Percentiles rank a stretch among this genome's conserved stretches.
Conservation (phyloP, 768 basidiomycete genomes). For the Exsudoporus frostii region DNA sequence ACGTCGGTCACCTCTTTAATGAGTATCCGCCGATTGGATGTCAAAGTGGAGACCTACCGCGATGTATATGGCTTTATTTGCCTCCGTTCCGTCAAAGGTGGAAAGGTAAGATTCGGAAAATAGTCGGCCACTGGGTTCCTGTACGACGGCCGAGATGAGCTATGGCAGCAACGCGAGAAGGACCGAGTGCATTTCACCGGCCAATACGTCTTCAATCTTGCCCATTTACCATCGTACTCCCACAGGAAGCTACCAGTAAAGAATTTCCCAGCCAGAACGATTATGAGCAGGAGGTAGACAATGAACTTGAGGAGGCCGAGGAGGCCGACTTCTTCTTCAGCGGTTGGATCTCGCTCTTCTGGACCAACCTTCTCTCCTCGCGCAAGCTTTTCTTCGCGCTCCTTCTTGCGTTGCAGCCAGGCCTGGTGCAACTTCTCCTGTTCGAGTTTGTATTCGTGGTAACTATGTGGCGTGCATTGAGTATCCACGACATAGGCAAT, state of each 20-base stretch:
- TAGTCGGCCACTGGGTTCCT: conserved; percentile 56
- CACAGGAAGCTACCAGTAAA: conserved; percentile 84
- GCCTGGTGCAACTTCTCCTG: conserved; percentile 58
- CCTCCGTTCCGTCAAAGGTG: conserved; percentile 66
- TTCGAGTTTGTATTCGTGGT: conserved; percentile 63
- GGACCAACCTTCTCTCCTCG: conserved; percentile 72
- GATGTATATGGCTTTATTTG: conserved; percentile 71
- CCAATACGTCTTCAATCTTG: conserved; percentile 56
- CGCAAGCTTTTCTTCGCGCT: conserved; percentile 69
- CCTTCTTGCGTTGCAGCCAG: conserved; percentile 69
- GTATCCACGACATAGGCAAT: neutral
- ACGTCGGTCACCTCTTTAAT: conserved; percentile 10
- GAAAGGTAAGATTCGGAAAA: conserved; percentile 74
- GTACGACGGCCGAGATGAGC: neutral
- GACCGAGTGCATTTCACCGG: conserved; percentile 43
- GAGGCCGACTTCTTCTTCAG: conserved; percentile 60
- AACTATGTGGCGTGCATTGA: conserved; percentile 40
- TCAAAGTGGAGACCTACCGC: conserved; percentile 53
- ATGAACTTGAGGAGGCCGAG: conserved; percentile 69
- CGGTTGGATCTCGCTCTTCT: conserved; percentile 71
- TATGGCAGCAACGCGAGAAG: neutral
- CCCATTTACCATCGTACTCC: conserved; percentile 73
- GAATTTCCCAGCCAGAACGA: conserved; percentile 71
- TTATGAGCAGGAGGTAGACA: conserved; percentile 49
- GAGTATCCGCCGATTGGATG: neutral